These are phyloP conservation scores for Angomonas ambiguus DNA, from an alignment of 208 protist genomes.

Conservation along the genomic window DNA sequence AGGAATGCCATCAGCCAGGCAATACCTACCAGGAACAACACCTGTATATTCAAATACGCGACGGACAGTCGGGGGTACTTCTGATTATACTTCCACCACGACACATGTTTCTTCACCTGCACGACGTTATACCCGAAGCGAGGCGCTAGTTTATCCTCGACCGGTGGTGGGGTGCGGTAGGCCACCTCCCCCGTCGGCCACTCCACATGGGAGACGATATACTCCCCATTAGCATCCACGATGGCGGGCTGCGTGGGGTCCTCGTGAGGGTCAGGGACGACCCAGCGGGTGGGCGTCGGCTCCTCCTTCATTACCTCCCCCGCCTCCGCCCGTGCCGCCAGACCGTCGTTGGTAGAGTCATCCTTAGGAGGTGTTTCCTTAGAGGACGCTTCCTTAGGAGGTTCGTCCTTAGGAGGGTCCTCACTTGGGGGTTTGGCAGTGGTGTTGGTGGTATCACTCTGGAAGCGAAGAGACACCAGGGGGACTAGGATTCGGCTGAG, in stretches of 20 bases:
- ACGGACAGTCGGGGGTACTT: slow-evolving; percentile 75
- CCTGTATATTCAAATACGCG: slow-evolving; percentile 82
- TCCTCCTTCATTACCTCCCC: not conserved
- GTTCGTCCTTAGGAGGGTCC: not conserved
- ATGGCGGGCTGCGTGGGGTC: slow-evolving; percentile 44
- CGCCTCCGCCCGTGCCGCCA: not conserved
- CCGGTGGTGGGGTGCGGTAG: slow-evolving; percentile 66
- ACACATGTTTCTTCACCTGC: slow-evolving; percentile 81
- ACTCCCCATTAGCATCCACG: slow-evolving; percentile 72
- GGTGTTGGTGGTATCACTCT: not conserved
- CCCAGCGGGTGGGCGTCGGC: slow-evolving; percentile 40
- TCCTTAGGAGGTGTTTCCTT: not conserved
- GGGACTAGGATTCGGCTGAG: too few relatives aligned
- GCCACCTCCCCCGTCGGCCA: slow-evolving; percentile 83
- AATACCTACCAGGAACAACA: slow-evolving; percentile 65
- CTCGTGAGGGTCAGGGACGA: slow-evolving; percentile 37
- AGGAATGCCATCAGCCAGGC: slow-evolving; percentile 79
- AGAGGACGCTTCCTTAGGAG: too few relatives aligned
- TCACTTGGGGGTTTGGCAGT: not conserved
- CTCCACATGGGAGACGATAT: slow-evolving; percentile 78
- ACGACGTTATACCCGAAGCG: slow-evolving; percentile 87
- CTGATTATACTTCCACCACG: slow-evolving; percentile 88
- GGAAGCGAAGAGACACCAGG: too few relatives aligned
- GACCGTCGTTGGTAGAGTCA: not conserved
- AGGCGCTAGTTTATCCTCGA: slow-evolving; percentile 63